Percentiles rank a stretch among this genome's conserved stretches.
phyloP scores from a whole-genome alignment of 148 eudicot genomes.

The Arctostaphylos glauca region DNA sequence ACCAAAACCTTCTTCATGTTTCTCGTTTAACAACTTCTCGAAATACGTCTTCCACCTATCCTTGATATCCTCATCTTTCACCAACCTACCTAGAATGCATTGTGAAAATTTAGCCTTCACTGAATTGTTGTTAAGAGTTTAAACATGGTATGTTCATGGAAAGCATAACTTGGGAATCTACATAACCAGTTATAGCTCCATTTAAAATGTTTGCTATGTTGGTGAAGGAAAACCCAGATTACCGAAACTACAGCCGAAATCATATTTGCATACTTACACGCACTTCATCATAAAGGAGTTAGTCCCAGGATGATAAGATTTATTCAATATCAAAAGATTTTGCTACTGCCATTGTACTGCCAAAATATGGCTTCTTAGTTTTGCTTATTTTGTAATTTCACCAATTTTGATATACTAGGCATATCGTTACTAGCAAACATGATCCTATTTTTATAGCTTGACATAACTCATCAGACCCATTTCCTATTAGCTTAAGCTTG shows the following conservation, averaged over 20 bases:
- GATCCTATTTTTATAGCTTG: background rate
- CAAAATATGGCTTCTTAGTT: background rate
- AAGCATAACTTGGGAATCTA: background rate
- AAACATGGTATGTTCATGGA: background rate
- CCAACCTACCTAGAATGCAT: background rate
- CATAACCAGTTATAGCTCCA: background rate
- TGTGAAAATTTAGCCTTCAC: background rate
- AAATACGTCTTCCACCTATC: no score
- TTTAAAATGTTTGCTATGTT: background rate
- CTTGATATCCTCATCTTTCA: no score
- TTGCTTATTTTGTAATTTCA: background rate
- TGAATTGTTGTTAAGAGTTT: background rate
- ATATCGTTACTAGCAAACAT: background rate
- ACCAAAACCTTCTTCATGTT: no score
- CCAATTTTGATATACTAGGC: background rate
- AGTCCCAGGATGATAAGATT: background rate
- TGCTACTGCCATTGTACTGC: background rate
- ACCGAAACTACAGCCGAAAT: background rate
- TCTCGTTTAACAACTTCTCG: no score
- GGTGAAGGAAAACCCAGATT: background rate
- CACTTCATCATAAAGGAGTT: background rate
- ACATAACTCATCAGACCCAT: no score
- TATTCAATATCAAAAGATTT: background rate
- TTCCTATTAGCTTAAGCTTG: no score
- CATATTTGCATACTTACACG: background rate